These are phyloP conservation scores for Wallacemonas rigidus DNA, from an alignment of 208 protist species.

Conservation along the genomic window DNA sequence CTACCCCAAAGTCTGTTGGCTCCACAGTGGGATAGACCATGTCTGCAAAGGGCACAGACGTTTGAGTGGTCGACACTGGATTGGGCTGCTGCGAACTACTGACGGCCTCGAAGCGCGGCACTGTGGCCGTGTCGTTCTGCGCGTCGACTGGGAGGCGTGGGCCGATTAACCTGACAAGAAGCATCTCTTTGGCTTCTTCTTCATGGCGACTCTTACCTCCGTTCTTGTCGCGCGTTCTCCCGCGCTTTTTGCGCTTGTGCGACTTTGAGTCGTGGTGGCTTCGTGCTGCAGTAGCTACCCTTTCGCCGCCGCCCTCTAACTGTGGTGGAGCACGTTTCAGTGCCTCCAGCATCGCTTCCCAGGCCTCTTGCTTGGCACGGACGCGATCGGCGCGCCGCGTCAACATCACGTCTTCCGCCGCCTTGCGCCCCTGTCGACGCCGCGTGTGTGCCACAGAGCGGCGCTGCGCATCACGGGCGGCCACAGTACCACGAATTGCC, in stretches of 20 bases:
- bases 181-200: constrained; percentile 1
- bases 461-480: constrained; percentile 20
- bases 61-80: background rate
- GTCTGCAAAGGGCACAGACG: constrained; percentile 38
- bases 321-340: background rate
- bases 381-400: constrained; percentile 12
- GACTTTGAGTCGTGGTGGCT: too few species aligned
- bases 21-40: constrained; percentile 72
- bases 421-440: constrained; percentile 3
- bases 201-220: too few species aligned
- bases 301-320: too few species aligned
- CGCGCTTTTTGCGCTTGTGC: too few species aligned
- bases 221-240: too few species aligned
- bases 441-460: background rate
- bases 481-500: constrained; percentile 33
- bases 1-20: constrained; percentile 52
- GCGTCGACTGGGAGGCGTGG: background rate
- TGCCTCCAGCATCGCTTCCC: constrained; percentile 4
- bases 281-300: too few species aligned
- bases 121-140: background rate
- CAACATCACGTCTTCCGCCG: background rate
- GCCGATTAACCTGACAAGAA: background rate
- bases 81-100: background rate
- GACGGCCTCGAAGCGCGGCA: background rate
- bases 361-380: constrained; percentile 14